Conservation (phyloP, 768 basidiomycete species). For the Gloeopeniophorella convolvens region DNA sequence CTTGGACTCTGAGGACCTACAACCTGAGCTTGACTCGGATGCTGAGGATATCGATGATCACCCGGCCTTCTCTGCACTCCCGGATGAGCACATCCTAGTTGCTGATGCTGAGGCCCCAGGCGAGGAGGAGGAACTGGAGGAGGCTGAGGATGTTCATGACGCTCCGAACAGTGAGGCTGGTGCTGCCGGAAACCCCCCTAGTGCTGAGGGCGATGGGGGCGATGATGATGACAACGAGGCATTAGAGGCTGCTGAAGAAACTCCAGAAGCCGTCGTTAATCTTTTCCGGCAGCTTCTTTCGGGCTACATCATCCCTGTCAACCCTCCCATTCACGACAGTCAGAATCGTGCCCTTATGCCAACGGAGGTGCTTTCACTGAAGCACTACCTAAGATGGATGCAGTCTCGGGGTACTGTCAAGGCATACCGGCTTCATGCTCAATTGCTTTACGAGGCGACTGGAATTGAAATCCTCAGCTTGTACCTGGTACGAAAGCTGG, state of each 20-base stretch:
- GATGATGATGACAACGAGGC: background rate
- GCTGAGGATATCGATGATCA: too few relatives aligned
- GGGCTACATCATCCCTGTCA: background rate
- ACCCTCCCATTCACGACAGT: background rate
- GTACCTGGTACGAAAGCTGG: background rate
- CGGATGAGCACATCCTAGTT: too few relatives aligned
- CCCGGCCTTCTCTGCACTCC: too few relatives aligned
- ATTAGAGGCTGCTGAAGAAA: background rate
- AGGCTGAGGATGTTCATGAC: background rate
- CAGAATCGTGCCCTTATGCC: background rate
- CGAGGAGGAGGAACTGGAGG: too few relatives aligned
- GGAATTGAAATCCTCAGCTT: slow-evolving; percentile 3
- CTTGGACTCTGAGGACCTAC: too few relatives aligned
- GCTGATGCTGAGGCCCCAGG: too few relatives aligned
- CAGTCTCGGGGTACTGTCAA: slow-evolving; percentile 21
- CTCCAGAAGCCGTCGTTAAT: background rate
- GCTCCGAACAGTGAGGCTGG: background rate
- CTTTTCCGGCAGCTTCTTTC: background rate
- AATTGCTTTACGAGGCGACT: slow-evolving; percentile 8
- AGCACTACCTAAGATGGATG: slow-evolving; percentile 9
- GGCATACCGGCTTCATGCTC: background rate
- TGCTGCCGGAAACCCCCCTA: background rate
- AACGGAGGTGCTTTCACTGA: background rate
- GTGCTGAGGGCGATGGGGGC: background rate
- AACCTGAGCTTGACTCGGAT: too few relatives aligned